These are phyloP conservation scores for Pythium myriotylum DNA, from an alignment of 352 stramenopile genomes.

Conservation along the genomic window DNA sequence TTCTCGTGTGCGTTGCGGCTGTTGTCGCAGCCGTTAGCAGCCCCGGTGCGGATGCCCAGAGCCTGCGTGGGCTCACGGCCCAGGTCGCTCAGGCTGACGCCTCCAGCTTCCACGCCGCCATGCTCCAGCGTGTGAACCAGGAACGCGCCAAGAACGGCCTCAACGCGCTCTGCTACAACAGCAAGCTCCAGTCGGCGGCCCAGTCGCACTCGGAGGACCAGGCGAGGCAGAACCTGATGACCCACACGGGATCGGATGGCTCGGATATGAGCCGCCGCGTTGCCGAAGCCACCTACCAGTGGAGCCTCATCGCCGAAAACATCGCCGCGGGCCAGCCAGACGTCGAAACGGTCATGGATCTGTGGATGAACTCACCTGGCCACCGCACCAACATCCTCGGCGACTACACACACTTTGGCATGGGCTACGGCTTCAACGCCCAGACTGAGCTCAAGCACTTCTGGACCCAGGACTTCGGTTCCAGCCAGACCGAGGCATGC, in stretches of 20 bases:
- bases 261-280: slow-evolving; percentile 44
- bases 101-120: slow-evolving; percentile 22
- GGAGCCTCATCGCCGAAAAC: slow-evolving; percentile 47
- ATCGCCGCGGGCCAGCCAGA: slow-evolving; percentile 48
- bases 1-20: background rate
- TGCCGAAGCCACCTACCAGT: slow-evolving; percentile 39
- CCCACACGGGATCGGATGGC: slow-evolving; percentile 44
- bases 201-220: slow-evolving; percentile 49
- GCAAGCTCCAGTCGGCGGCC: slow-evolving; percentile 38
- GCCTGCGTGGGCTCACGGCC: background rate
- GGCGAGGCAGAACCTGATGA: slow-evolving; percentile 46
- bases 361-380: slow-evolving; percentile 29
- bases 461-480: background rate
- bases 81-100: background rate
- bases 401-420: slow-evolving; percentile 3
- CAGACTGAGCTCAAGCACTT: too few relatives aligned
- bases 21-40: background rate
- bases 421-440: background rate
- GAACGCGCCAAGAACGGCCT: slow-evolving; percentile 45
- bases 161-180: slow-evolving; percentile 37
- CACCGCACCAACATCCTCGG: slow-evolving; percentile 53
- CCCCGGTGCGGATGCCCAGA: background rate
- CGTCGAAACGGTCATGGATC: slow-evolving; percentile 40
- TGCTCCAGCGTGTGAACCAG: slow-evolving; percentile 50
- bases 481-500: background rate